Base-by-base conservation (phyloP, 208 protist species). In the Leishmania braziliensis region DNA sequence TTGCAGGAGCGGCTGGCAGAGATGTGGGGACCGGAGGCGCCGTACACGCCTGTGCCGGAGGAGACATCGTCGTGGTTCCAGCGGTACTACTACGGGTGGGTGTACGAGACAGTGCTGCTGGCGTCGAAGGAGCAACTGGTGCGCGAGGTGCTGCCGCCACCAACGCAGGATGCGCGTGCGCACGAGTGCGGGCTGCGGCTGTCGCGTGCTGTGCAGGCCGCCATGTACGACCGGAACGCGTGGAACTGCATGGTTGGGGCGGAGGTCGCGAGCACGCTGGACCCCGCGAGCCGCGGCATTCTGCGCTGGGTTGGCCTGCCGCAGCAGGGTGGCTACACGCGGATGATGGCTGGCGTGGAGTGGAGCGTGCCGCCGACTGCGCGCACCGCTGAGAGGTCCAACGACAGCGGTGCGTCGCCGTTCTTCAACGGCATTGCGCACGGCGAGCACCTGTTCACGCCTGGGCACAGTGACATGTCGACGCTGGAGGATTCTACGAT, bases 341-440 rank as follows among this genome's bases (percentile, higher is more conserved):
- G 79, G 16, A 71, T 95, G 60, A 90, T 89, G 82, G 93, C 93
- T 0, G 93, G 87, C 10, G 90, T 96, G 62, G 89, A 93, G 86
- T 96, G 93, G 91, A 81, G 65, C 43, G 86, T 81, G 74, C 70
- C 71, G 83, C 82, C 84, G 23, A 74, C 88, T 77, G 51, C 75
- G 70, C 78, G 87, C 78, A 54, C 79, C 26, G 81, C 85, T 53
- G 66, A 74, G 29, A 80, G 76, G 53, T 63, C 69, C 23, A 65
- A 56, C 39, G 81, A 78, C 72, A 81, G 65, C 58, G 62, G n/a
- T 33, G 56, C 43, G 74, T 78, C 84, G 63, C 88, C 86, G n/a
- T 84, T 90, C 70, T 86, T 86, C 73, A 74, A 89, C 81, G 93
- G 93, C 63, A 77, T 86, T 29, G 85, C 89, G 46, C 84, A 94